A percentile compares a stretch with the other conserved stretches of the same genome.
phyloP scores from a whole-genome alignment of 768 basidiomycete genomes.

The Boletus pseudo-olivaceus region DNA sequence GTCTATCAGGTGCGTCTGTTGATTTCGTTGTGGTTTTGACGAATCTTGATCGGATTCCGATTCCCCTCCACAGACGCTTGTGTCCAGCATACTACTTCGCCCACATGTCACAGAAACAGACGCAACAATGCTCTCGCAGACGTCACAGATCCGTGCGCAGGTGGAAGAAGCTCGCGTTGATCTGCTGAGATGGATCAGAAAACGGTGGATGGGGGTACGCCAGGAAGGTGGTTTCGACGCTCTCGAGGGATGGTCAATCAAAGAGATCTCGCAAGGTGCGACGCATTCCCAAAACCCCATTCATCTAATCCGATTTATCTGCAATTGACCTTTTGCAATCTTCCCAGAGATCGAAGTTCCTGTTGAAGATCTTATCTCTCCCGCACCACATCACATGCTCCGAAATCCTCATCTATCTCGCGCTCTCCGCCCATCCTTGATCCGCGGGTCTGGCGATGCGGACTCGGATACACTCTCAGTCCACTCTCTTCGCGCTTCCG shows the following conservation, averaged over 20 bases:
- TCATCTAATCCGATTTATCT: neutral
- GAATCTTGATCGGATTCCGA: neutral
- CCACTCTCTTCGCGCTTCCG: constrained; percentile 45
- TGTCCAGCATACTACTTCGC: constrained; percentile 67
- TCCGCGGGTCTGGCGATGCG: constrained; percentile 25
- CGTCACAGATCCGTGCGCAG: constrained; percentile 65
- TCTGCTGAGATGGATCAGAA: constrained; percentile 60
- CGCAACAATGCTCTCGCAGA: constrained; percentile 61
- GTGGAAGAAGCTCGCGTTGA: constrained; percentile 64
- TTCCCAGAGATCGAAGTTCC: constrained; percentile 73
- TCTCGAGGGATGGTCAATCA: constrained; percentile 84
- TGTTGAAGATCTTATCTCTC: constrained; percentile 65
- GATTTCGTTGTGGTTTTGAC: neutral
- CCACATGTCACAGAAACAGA: constrained; percentile 58
- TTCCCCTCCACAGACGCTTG: constrained; percentile 49
- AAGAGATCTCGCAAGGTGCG: constrained; percentile 61
- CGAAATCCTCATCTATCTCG: constrained; percentile 27
- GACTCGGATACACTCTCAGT: constrained; percentile 42
- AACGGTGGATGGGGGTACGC: constrained; percentile 72
- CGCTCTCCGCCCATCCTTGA: constrained; percentile 26
- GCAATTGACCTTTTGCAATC: neutral
- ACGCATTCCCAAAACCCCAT: neutral
- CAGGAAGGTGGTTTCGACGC: constrained; percentile 76
- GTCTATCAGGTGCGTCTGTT: constrained; percentile 68
- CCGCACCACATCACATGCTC: constrained; percentile 31